Conservation (phyloP, 805 yeast genomes). For the Lachancea fermentati region DNA sequence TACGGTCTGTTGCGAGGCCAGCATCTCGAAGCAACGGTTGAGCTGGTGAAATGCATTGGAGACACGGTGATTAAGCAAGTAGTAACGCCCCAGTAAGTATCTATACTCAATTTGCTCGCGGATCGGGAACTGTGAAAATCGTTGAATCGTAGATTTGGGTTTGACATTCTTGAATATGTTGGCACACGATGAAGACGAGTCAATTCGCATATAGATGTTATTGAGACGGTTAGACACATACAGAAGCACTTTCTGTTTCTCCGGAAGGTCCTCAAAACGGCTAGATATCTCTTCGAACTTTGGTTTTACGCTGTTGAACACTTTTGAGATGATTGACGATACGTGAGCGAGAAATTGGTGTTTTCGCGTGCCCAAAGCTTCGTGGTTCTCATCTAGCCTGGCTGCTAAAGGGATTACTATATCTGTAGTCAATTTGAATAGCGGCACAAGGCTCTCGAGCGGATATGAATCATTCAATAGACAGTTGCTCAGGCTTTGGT, state of each 20-base stretch:
- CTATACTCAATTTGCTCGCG: constrained; percentile 52
- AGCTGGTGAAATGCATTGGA: constrained; percentile 49
- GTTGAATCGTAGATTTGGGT: constrained; percentile 51
- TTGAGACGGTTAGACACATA: constrained; percentile 51
- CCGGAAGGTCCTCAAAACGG: constrained; percentile 14
- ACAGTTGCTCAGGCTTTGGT: constrained; percentile 40
- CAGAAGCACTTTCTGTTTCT: constrained; percentile 45
- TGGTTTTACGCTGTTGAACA: constrained; percentile 58
- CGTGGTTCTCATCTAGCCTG: constrained; percentile 20
- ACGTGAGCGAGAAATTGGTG: constrained; percentile 40
- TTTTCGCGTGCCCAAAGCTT: constrained; percentile 21
- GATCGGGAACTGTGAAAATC: constrained; percentile 38
- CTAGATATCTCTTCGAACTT: constrained; percentile 30
- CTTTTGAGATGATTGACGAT: constrained; percentile 49
- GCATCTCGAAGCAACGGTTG: constrained; percentile 44
- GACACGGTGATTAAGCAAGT: constrained; percentile 47
- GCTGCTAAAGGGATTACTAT: constrained; percentile 30
- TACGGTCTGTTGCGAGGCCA: constrained; percentile 30
- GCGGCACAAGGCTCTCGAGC: constrained; percentile 23
- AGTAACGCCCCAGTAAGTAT: constrained; percentile 51
- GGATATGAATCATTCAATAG: constrained; percentile 39
- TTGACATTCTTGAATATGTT: constrained; percentile 39
- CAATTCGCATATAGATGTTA: constrained; percentile 46
- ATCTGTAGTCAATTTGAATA: constrained; percentile 30
- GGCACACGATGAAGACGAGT: constrained; percentile 32